Base-by-base conservation (phyloP, 1,139 yeast genomes). In the Eremothecium gossypii region DNA sequence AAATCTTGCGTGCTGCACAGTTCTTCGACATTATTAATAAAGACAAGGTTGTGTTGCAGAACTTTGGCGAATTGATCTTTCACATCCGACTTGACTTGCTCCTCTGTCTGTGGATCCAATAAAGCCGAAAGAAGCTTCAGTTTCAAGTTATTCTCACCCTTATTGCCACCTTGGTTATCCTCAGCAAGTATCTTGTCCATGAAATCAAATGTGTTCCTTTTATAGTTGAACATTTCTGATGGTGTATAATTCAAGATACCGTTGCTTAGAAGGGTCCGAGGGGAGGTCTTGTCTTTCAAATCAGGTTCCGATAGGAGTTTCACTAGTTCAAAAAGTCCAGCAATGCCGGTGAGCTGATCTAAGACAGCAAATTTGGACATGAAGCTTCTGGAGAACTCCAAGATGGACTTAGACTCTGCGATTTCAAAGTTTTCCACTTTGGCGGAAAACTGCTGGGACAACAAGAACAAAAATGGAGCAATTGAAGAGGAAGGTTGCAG, bases 391-490 rank as follows among this genome's bases (percentile, higher is more conserved):
- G 83, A 70, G 60, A 91, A 91, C 49, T 84, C 95, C 44, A 79
- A 65, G 37, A 83, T 65, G 1, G 80, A 69, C 47, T 74, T 72
- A 27, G 85, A 75, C 44, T 85, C 96, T 39, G 77, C 73, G 41
- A 68, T 60, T 58, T 79, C 83, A 51, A 77, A 75, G 53, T 74
- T 76, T 30, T 64, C 58, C 38, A 70, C 63, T 37, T 77, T 70
- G 38, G 68, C 69, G 7, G 80, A 74, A 57, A 75, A 84, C 58
- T 85, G 94, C 54, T 77, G 85, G 36, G 94, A 91, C 54, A 89
- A 73, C 53, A 91, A 71, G 55, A 85, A 81, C 50, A 89, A 64
- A 39, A 91, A 73, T 41, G 83, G 70, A 52, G 83, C 85, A 51
- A 89, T 69, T 1, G 95, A 76, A 38, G 70, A 66, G 9, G 69